Conservation (phyloP, 1,284 basidiomycete genomes). For the Boletus semigastroideus region DNA sequence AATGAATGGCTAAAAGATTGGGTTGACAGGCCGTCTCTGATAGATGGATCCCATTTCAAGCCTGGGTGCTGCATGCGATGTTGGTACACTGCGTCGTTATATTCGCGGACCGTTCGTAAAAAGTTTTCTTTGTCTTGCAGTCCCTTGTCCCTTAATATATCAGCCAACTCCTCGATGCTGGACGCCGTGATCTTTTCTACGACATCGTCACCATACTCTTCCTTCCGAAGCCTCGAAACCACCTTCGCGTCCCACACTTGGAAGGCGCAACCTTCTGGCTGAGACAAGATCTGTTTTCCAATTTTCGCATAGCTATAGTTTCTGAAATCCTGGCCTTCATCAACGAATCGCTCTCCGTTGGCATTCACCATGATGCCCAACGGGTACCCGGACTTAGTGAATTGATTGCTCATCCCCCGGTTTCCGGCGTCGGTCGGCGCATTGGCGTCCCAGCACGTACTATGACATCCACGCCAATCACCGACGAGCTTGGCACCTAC, state of each 20-base stretch:
- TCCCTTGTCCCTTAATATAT: conserved; percentile 45
- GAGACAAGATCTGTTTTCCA: conserved; percentile 54
- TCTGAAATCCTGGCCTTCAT: conserved; percentile 68
- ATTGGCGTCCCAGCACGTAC: conserved; percentile 71
- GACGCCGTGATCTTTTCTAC: conserved; percentile 53
- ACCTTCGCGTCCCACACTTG: conserved; percentile 60
- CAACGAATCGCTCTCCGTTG: conserved; percentile 58
- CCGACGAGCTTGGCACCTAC: conserved; percentile 56
- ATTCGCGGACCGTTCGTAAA: conserved; percentile 46
- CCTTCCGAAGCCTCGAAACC: conserved; percentile 46
- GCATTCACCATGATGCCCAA: conserved; percentile 67
- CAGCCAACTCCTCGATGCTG: conserved; percentile 51
- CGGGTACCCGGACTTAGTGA: conserved; percentile 71
- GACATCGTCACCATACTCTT: conserved; percentile 63
- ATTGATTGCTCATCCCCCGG: conserved; percentile 61
- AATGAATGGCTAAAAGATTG: conserved; percentile 37
- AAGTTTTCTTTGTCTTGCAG: conserved; percentile 44
- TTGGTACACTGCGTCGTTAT: conserved; percentile 48
- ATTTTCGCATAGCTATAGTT: conserved; percentile 73
- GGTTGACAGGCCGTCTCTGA: conserved; percentile 61
- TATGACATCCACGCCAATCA: conserved; percentile 66
- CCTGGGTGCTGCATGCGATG: conserved; percentile 38
- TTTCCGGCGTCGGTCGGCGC: conserved; percentile 50
- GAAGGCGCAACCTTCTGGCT: conserved; percentile 59
- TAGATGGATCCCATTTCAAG: conserved; percentile 54